Evolutionary conservation across 2,329 filamentous ascomycete genomes (phyloP), one percentile per base, ranked within the genome.

Genomic region (Tolypocladium nubicola): DNA sequence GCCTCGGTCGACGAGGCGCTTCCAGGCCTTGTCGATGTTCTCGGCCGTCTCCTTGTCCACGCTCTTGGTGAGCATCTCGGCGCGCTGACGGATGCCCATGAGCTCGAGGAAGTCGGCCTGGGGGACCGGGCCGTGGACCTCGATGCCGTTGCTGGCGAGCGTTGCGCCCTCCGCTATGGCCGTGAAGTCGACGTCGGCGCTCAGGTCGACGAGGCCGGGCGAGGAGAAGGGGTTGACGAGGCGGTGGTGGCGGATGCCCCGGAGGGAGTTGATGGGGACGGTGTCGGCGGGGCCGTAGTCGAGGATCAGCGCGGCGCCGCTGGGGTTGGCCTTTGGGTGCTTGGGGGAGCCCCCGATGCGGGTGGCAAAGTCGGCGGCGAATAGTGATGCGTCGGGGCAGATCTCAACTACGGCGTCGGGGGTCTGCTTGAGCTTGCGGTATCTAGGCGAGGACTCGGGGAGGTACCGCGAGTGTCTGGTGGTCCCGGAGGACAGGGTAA

Each of bases 161-260:
- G 89, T 79, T 0, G 92, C 92, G 1, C 88, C 80, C 68, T 97
- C 92, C 0, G 91, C 92, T 1, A 99, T 75, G 13, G 87, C 90
- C 0, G 83, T 82, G 68, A 99, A 99, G 71, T 99, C 94, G 1
- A 99, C 94, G 68, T 99, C 93, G 0, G 89, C 93, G 62, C 86
- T 91, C 26, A 99, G 78, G 68, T 99, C 94, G 3, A 95, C 91
- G 33, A 87, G 81, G 0, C 94, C 94, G 0, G 94, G 89, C 7
- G 83, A 78, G 1, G 82, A 79, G 65, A 99, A 90, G 4, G 94
- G 90, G 26, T 85, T 91, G 52, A 96, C 88, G 30, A 81, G 79
- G 30, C 79, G 76, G 74, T 99, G 94, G 16, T 80, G 77, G 40
- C 85, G 83, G 70, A 99, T 97, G 26, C 94, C 94, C 38, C 94